These are phyloP conservation scores for Arthroderma sp. DNA, from an alignment of 2,329 filamentous ascomycete genomes.

Conservation along the genomic window DNA sequence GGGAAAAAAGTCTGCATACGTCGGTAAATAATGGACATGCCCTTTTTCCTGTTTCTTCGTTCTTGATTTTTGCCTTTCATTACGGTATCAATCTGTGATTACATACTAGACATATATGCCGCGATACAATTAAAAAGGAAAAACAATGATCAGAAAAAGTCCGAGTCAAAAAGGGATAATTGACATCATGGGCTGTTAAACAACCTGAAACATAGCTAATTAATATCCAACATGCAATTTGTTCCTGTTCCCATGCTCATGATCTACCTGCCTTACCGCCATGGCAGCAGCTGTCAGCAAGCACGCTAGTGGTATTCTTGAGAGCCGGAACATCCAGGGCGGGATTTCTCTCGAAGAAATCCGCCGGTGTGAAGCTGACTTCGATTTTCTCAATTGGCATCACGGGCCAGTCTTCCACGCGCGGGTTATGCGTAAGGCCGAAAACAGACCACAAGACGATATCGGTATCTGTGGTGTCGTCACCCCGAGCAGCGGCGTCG, in stretches of 20 bases:
- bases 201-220: neutral
- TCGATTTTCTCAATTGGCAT: slow-evolving; percentile 37
- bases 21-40: neutral
- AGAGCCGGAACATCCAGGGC: slow-evolving; percentile 34
- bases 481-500: slow-evolving; percentile 31
- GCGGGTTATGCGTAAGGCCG: slow-evolving; percentile 39
- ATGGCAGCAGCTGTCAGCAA: slow-evolving; percentile 6
- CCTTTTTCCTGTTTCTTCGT: neutral
- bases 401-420: slow-evolving; percentile 40
- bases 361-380: slow-evolving; percentile 33
- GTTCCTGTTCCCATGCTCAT: neutral
- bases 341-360: slow-evolving; percentile 39
- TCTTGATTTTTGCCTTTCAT: neutral
- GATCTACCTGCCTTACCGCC: neutral
- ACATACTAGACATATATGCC: too few relatives aligned
- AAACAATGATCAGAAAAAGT: neutral
- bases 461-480: slow-evolving; percentile 32
- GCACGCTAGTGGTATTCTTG: slow-evolving; percentile 15
- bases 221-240: neutral
- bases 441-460: slow-evolving; percentile 39
- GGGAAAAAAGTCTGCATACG: neutral
- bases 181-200: neutral
- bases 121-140: too few relatives aligned
- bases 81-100: too few relatives aligned
- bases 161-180: neutral